These are phyloP conservation scores for Xanthoconium separans DNA, from an alignment of 1,284 basidiomycete species.

Conservation along the genomic window DNA sequence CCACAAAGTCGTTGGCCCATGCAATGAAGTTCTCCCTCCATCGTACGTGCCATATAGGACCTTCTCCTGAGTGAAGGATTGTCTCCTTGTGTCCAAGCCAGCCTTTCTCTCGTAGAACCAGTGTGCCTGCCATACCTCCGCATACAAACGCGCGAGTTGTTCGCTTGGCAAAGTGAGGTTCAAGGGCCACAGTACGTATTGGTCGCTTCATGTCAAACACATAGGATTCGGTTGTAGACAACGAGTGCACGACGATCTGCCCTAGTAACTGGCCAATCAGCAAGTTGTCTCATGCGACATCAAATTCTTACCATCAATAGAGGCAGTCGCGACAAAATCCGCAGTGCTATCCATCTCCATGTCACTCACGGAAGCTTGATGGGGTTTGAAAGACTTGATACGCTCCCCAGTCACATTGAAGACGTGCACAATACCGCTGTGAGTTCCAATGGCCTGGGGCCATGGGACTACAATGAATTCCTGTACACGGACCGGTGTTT, in stretches of 20 bases:
- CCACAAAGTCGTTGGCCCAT: slow-evolving; percentile 92
- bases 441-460: slow-evolving; percentile 81
- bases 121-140: slow-evolving; percentile 88
- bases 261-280: slow-evolving; percentile 46
- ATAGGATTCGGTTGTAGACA: slow-evolving; percentile 82
- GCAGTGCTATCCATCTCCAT: slow-evolving; percentile 83
- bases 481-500: slow-evolving; percentile 3
- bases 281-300: not conserved
- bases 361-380: slow-evolving; percentile 88
- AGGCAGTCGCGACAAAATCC: slow-evolving; percentile 91
- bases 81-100: slow-evolving; percentile 97
- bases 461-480: slow-evolving; percentile 8
- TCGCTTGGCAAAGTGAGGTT: slow-evolving; percentile 87
- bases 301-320: slow-evolving; percentile 79
- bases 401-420: slow-evolving; percentile 79
- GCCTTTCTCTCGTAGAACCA: slow-evolving; percentile 90
- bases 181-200: slow-evolving; percentile 86
- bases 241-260: slow-evolving; percentile 86
- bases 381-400: slow-evolving; percentile 89
- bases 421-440: slow-evolving; percentile 89
- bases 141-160: slow-evolving; percentile 86
- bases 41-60: slow-evolving; percentile 89
- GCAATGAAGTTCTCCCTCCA: slow-evolving; percentile 90
- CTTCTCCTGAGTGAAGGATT: slow-evolving; percentile 84
- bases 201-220: slow-evolving; percentile 92